Base-by-base conservation (phyloP, 192 early-diverging fungal species). In the Backusella tarrabulga region DNA sequence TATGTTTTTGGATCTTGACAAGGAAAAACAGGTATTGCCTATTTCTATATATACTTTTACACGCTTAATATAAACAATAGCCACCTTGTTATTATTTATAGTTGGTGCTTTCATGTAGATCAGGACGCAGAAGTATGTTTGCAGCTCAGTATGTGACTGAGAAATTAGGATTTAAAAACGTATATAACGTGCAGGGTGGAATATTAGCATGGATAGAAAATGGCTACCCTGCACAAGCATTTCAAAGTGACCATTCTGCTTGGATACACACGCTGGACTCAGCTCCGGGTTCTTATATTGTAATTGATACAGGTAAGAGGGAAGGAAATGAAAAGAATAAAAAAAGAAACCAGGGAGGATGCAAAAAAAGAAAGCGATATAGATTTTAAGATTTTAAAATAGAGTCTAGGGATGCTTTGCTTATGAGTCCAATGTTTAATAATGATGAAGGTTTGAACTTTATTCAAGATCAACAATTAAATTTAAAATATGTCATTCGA, bases 91-190 rank as follows among this genome's bases (percentile, higher is more conserved):
- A 19, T 38, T 46, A 3, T 19, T 26, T 17, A 29, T 67, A 75
- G 74, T 29, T 46, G 11, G 32, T 75, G 6, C 40, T 75, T 68
- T 21, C 34, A 68, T 75, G 74, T 75, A 36, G 74, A 68, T 75
- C 74, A 50, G 74, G 74, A 66, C 52, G 74, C n/a, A 38, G 66
- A 67, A 68, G 74, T 46, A 32, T 35, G 21, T 68, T 75, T 75
- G 63, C 74, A 44, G 41, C 74, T 9, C 29, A 67, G 21, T 44
- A 75, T 42, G 56, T 60, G 36, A 26, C 67, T 3, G 29, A 17
- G 11, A 67, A 75, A n/a, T 66, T 75, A 23, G 66, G 66, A 14
- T 75, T 68, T 42, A 75, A 41, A 34, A 67, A 41, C 19, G 66
- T 46, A 41, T 67, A 41, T 46, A 32, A 67, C 44, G 36, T 67